Percentiles rank a stretch among this genome's conserved stretches.
phyloP scores from a whole-genome alignment of 768 basidiomycete genomes.

The Amanita brunnescens region DNA sequence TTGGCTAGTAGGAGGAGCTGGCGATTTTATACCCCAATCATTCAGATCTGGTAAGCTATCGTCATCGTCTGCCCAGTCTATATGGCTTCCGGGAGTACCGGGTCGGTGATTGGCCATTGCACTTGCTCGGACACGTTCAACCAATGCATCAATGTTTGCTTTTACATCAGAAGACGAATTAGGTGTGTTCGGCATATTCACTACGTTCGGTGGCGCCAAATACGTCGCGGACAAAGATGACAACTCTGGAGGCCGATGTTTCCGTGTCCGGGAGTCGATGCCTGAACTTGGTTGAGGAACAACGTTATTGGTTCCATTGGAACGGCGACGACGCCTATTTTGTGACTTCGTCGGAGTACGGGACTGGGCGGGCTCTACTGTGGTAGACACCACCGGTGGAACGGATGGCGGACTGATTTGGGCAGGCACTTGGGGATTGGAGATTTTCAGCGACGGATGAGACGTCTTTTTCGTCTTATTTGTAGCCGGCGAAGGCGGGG shows the following conservation, averaged over 20 bases:
- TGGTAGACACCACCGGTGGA: slow-evolving; percentile 14
- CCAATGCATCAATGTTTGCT: slow-evolving; percentile 65
- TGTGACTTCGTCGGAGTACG: slow-evolving; percentile 25
- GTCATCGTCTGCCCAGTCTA: slow-evolving; percentile 89
- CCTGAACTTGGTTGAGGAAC: not conserved
- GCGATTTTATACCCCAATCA: slow-evolving; percentile 70
- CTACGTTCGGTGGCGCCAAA: not conserved
- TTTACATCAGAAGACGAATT: slow-evolving; percentile 36
- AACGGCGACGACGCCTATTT: slow-evolving; percentile 44
- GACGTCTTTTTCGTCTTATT: slow-evolving; percentile 16
- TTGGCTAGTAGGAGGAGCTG: slow-evolving; percentile 20
- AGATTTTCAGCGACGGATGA: slow-evolving; percentile 12
- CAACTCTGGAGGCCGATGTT: slow-evolving; percentile 19
- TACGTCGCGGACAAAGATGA: not conserved
- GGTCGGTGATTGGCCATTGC: slow-evolving; percentile 65
- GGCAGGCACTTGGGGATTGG: slow-evolving; percentile 24
- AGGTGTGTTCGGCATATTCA: not conserved
- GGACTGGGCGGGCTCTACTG: too few relatives aligned
- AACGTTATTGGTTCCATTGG: slow-evolving; percentile 28
- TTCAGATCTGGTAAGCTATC: slow-evolving; percentile 75
- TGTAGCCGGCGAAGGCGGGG: slow-evolving; percentile 7
- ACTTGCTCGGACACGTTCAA: slow-evolving; percentile 66
- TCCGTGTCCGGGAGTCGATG: not conserved
- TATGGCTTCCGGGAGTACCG: slow-evolving; percentile 66
- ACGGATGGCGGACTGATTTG: slow-evolving; percentile 25